Base-by-base conservation (phyloP, 2,329 filamentous ascomycete genomes). In the Dactylellina parvicollis region DNA sequence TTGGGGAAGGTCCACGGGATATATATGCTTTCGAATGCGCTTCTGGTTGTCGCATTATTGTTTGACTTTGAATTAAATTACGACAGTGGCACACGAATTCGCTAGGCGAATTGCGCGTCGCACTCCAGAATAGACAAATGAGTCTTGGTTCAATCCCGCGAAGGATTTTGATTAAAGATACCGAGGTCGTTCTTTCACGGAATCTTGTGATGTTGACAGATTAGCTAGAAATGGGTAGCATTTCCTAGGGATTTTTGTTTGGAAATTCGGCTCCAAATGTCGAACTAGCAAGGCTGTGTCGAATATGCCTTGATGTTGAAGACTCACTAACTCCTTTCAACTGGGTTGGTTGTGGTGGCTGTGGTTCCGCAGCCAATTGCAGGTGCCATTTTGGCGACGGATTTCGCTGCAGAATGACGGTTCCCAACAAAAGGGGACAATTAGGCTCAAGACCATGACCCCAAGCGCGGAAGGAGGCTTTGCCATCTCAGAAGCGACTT, bases 91-190 rank as follows among this genome's bases (percentile, higher is more conserved):
- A 52, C 54, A 67, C 52, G 44, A 57, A 24, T 52, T n/a, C n/a
- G 34, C 28, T 40, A 56, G 69, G 69, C 69, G 54, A n/a, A 66
- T 50, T 56, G 60, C 60, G 69, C 69, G 69, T 73, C 69, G 54
- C 54, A 60, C 44, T 64, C 2, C 38, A 34, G 36, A 28, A 42
- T 24, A 18, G 14, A 14, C 9, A 46, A 49, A 49, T 40, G 66
- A 72, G 66, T 72, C 66, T 64, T 57, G 57, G 52, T 60, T 52
- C 42, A 52, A 40, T 18, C 1, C 38, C 28, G 20, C 24, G 40
- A 16, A 40, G 38, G 28, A 4, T 42, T 55, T n/a, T 42, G 24
- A 44, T 44, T 40, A 34, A 22, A 56, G 54, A 55, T 71, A 49
- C 59, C 59, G 67, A 72, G 59, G 67, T 34, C 67, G 50, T 28